Conservation (phyloP, 805 yeast species). For the Candida pseudoglaebosa region DNA sequence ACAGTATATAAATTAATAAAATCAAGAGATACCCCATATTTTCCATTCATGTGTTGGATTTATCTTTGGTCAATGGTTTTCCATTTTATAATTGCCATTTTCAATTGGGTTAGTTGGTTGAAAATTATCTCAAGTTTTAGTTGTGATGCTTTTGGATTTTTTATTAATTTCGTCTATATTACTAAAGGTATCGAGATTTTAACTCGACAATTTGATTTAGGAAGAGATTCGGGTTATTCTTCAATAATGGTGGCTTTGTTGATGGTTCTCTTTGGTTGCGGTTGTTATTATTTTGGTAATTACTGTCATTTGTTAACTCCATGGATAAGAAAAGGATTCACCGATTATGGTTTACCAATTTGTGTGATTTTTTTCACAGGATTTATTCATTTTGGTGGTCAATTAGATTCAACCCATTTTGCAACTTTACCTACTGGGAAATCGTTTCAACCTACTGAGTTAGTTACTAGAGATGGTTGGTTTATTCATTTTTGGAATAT, state of each 20-base stretch:
- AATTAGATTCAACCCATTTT: conserved; percentile 52
- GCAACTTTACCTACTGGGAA: conserved; percentile 63
- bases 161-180: conserved; percentile 81
- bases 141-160: conserved; percentile 90
- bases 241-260: conserved; percentile 68
- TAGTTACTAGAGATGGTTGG: conserved; percentile 56
- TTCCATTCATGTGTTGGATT: conserved; percentile 95
- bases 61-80: conserved; percentile 86
- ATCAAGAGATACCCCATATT: conserved; percentile 55
- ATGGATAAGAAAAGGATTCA: conserved; percentile 60
- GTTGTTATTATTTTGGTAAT: conserved; percentile 53
- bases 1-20: conserved; percentile 74
- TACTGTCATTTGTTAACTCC: conserved; percentile 60
- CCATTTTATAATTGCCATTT: conserved; percentile 68
- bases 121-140: conserved; percentile 75
- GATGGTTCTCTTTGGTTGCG: conserved; percentile 77
- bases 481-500: conserved; percentile 76
- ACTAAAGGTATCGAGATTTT: conserved; percentile 88
- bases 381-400: conserved; percentile 87
- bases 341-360: conserved; percentile 83
- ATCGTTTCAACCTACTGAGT: conserved; percentile 70
- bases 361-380: conserved; percentile 89
- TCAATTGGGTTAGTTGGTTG: conserved; percentile 64
- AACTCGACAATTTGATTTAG: conserved; percentile 57
- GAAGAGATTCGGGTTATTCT: conserved; percentile 57